Percentiles rank a stretch among this genome's conserved stretches.
phyloP scores from a whole-genome alignment of 1,284 basidiomycete species.

The Ceratobasidium theobromae region DNA sequence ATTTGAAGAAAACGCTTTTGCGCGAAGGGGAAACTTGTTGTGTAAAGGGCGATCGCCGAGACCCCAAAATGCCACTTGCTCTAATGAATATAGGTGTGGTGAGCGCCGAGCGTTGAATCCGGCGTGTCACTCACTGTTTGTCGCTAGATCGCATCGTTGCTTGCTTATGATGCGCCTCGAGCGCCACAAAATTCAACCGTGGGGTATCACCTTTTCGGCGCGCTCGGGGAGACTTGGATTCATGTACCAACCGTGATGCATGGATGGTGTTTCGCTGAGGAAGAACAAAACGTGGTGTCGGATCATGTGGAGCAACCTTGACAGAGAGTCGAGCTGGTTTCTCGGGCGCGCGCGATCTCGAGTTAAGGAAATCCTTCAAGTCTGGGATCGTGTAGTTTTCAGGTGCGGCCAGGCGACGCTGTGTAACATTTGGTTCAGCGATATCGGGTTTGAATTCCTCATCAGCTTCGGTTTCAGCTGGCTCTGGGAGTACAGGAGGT shows the following conservation, averaged over 20 bases:
- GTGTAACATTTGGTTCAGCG: slow-evolving; percentile 12
- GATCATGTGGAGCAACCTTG: neutral
- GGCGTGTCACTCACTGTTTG: neutral
- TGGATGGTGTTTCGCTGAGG: slow-evolving; percentile 3
- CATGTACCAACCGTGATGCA: neutral
- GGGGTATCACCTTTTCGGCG: neutral
- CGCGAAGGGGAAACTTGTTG: neutral
- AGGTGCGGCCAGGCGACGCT: slow-evolving; percentile 16
- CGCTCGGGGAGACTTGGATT: neutral
- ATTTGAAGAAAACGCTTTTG: neutral
- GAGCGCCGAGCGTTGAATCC: neutral
- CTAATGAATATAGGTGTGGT: too few species aligned
- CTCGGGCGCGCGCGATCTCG: too few species aligned
- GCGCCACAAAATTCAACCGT: slow-evolving; percentile 24
- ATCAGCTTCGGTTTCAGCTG: neutral
- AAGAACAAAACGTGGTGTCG: slow-evolving; percentile 1
- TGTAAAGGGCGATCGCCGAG: neutral
- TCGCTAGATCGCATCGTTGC: neutral
- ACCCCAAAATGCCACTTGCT: neutral
- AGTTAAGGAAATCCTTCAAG: slow-evolving; percentile 4
- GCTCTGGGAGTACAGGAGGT: neutral
- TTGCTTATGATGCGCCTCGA: slow-evolving; percentile 24
- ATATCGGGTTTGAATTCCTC: neutral
- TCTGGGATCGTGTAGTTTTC: slow-evolving; percentile 25
- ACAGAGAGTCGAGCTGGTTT: too few species aligned